These are phyloP conservation scores for Metarhizium robertsii DNA, from an alignment of 2,329 filamentous ascomycete species.

Conservation along the genomic window DNA sequence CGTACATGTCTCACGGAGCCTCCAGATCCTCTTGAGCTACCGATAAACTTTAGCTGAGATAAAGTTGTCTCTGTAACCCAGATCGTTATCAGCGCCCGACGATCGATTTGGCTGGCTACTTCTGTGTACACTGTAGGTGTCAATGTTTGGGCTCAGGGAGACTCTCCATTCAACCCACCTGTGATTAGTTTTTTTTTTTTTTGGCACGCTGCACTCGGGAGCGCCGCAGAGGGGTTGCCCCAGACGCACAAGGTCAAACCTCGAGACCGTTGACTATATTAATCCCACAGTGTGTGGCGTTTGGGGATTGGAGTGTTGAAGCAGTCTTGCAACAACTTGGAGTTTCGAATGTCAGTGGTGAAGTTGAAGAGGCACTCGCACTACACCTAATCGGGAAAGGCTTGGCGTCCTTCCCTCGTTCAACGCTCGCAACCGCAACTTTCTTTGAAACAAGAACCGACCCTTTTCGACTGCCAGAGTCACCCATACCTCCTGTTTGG, in stretches of 20 bases:
- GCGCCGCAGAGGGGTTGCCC: background rate
- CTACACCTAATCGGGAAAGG: slow-evolving; percentile 4
- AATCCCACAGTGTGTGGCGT: slow-evolving; percentile 1
- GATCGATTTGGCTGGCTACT: background rate
- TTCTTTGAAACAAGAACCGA: background rate
- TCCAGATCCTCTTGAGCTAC: background rate
- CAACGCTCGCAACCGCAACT: background rate
- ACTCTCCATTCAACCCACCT: background rate
- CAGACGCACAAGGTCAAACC: background rate
- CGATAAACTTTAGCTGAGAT: background rate
- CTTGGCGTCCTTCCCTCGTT: background rate
- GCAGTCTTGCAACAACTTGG: slow-evolving; percentile 36
- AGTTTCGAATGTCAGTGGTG: slow-evolving; percentile 30
- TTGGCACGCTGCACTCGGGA: background rate
- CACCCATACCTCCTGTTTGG: background rate
- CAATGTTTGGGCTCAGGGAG: too few relatives aligned
- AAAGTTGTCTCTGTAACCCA: background rate
- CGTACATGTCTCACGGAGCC: too few relatives aligned
- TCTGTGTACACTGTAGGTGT: too few relatives aligned
- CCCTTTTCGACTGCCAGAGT: background rate
- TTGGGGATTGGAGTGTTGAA: slow-evolving; percentile 24
- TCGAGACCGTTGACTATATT: background rate
- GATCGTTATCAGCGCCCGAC: background rate
- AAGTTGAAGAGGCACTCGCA: background rate
- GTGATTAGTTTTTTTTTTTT: background rate